Base-by-base conservation (phyloP, 139 green algal genomes). In the Coelastrella sp. region DNA sequence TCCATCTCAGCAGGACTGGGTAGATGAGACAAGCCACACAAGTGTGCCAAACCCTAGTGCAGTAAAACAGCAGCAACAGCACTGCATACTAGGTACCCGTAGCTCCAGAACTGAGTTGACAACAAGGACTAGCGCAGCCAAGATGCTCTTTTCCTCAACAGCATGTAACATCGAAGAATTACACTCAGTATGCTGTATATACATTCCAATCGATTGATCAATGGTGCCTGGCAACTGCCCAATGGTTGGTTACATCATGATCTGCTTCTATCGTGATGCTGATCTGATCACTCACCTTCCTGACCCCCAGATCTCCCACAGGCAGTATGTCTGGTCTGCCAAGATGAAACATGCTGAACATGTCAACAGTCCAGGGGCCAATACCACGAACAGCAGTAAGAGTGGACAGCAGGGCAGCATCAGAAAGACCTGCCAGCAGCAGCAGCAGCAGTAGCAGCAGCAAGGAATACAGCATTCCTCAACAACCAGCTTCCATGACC, bases 201-300 rank as follows among this genome's bases (percentile, higher is more conserved):
- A n/a, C n/a, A n/a, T n/a, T n/a, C n/a, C n/a, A n/a, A n/a, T n/a
- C n/a, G n/a, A n/a, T n/a, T n/a, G n/a, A n/a, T n/a, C n/a, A n/a
- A n/a, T n/a, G n/a, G n/a, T n/a, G n/a, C n/a, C n/a, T n/a, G n/a
- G n/a, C n/a, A n/a, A n/a, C n/a, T n/a, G n/a, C n/a, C n/a, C n/a
- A n/a, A n/a, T n/a, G n/a, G n/a, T n/a, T n/a, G n/a, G n/a, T n/a
- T n/a, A n/a, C n/a, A n/a, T n/a, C n/a, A n/a, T n/a, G n/a, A n/a
- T n/a, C n/a, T n/a, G n/a, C n/a, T n/a, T n/a, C n/a, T n/a, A n/a
- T n/a, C n/a, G n/a, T n/a, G n/a, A n/a, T n/a, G n/a, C n/a, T n/a
- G n/a, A n/a, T n/a, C n/a, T n/a, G n/a, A n/a, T n/a, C n/a, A n/a
- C 93, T 87, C 25, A 91, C 92, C 45, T 91, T 90, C 2, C 90